A percentile compares a stretch with the other conserved stretches of the same genome.
Evolutionary conservation across 495 filamentous ascomycete species (phyloP).

Genomic region (Parathielavia hyrcaniae): DNA sequence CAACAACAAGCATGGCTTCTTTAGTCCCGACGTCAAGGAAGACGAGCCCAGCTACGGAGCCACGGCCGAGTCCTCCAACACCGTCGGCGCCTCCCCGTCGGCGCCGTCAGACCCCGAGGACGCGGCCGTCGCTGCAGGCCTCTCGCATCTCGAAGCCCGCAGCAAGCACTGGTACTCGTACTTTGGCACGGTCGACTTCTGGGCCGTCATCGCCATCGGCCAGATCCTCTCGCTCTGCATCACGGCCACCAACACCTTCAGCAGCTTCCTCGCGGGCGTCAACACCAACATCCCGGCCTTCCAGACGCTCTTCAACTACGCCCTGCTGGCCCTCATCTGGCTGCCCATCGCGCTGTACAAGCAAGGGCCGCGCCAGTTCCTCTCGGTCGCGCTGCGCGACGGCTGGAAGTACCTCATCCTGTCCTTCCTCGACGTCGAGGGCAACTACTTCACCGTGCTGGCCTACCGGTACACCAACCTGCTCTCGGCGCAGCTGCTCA

Average conservation of each 20-base stretch:
- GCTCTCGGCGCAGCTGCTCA: constrained; percentile 87
- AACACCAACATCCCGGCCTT: constrained; percentile 90
- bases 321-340: constrained; percentile 76
- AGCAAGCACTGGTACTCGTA: constrained; percentile 69
- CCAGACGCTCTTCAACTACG: constrained; percentile 92
- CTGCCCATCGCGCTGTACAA: constrained; percentile 73
- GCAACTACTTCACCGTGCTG: constrained; percentile 95
- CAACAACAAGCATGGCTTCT: constrained; percentile 35
- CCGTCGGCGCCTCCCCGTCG: constrained; percentile 1
- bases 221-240: constrained; percentile 84
- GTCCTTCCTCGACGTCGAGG: constrained; percentile 86
- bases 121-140: constrained; percentile 30
- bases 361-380: constrained; percentile 69
- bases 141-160: constrained; percentile 42
- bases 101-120: constrained; percentile 13
- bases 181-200: constrained; percentile 80
- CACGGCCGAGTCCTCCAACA: background rate
- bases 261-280: constrained; percentile 58
- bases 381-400: constrained; percentile 54
- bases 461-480: constrained; percentile 90
- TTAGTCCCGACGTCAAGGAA: constrained; percentile 36
- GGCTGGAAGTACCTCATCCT: constrained; percentile 96
- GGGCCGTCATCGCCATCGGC: constrained; percentile 71
- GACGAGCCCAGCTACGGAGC: constrained; percentile 17
- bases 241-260: constrained; percentile 84